A percentile compares a stretch with the other conserved stretches of the same genome.
phyloP scores from a whole-genome alignment of 1,284 basidiomycete genomes.

The Melampsora occidentalis region DNA sequence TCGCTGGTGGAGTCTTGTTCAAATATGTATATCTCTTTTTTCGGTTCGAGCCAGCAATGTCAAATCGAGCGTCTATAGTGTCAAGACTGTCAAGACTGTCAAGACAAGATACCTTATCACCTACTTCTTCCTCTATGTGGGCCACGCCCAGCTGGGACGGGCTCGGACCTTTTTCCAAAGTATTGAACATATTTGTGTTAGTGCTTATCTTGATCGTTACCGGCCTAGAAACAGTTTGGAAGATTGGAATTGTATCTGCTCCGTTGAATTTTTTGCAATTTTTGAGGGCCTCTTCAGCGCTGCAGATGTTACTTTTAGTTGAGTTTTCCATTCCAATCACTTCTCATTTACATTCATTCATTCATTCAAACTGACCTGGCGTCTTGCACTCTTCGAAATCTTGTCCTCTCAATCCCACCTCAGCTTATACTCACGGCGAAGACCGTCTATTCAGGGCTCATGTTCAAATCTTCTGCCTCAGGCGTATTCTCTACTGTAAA shows the following conservation, averaged over 20 bases:
- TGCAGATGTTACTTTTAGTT: constrained; percentile 6
- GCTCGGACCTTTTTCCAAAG: background rate
- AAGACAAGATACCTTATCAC: background rate
- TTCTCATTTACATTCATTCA: background rate
- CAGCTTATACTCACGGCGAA: background rate
- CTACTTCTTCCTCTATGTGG: background rate
- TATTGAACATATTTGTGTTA: background rate
- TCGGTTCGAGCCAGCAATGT: constrained; percentile 8
- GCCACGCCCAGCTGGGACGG: constrained; percentile 1
- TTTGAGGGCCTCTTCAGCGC: background rate
- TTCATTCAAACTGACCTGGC: too few species aligned
- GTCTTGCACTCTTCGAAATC: too few species aligned
- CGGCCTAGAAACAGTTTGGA: background rate
- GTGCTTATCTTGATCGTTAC: background rate
- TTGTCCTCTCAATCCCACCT: background rate
- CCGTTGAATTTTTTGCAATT: background rate
- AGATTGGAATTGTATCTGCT: background rate
- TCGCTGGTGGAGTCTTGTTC: background rate
- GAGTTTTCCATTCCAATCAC: background rate
- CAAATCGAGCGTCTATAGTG: background rate
- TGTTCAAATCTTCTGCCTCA: background rate
- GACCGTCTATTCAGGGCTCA: background rate
- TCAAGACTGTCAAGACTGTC: background rate
- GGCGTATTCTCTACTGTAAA: background rate
- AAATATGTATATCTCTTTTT: constrained; percentile 5